These are phyloP conservation scores for Grosmannia penicillata DNA, from an alignment of 2,329 filamentous ascomycete species.

Conservation along the genomic window DNA sequence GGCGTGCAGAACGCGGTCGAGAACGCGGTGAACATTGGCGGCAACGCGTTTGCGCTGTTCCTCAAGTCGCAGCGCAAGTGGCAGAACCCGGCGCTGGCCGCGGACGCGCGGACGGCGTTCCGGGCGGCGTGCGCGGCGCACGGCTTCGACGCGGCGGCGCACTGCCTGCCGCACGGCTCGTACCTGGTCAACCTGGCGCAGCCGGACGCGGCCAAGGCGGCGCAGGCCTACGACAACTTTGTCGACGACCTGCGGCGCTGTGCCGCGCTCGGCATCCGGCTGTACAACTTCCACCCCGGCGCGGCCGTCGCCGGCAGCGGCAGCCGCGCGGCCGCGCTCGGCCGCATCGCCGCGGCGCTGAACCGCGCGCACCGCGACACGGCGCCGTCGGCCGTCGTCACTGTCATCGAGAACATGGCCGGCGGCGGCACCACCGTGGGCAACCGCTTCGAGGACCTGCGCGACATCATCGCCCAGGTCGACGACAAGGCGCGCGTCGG, in stretches of 20 bases:
- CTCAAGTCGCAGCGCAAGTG: conserved; percentile 95
- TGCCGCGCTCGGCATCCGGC: conserved; percentile 65
- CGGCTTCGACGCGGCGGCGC: conserved; percentile 53
- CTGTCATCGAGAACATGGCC: conserved; percentile 91
- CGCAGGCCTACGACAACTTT: conserved; percentile 75
- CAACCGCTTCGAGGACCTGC: conserved; percentile 69
- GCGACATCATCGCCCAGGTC: conserved; percentile 67
- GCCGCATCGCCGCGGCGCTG: conserved; percentile 65
- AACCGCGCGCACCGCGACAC: conserved; percentile 72
- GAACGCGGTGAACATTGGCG: conserved; percentile 69
- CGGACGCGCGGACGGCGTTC: conserved; percentile 56
- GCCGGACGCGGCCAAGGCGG: conserved; percentile 60
- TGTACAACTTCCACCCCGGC: conserved; percentile 99
- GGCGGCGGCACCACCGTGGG: conserved; percentile 80
- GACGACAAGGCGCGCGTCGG: conserved; percentile 74
- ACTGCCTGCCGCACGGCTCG: conserved; percentile 82
- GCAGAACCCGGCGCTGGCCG: conserved; percentile 63
- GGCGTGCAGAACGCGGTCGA: conserved; percentile 78
- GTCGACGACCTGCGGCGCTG: conserved; percentile 79
- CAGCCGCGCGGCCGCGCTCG: conserved; percentile 53
- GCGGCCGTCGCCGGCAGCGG: conserved; percentile 52
- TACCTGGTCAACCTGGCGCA: conserved; percentile 96
- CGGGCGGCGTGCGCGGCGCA: conserved; percentile 51
- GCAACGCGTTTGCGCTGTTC: conserved; percentile 88
- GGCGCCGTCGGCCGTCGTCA: conserved; percentile 47